Evolutionary conservation across 768 basidiomycete genomes (phyloP), one percentile per base, ranked within the genome.

Genomic region (Austroboletus eburneus): DNA sequence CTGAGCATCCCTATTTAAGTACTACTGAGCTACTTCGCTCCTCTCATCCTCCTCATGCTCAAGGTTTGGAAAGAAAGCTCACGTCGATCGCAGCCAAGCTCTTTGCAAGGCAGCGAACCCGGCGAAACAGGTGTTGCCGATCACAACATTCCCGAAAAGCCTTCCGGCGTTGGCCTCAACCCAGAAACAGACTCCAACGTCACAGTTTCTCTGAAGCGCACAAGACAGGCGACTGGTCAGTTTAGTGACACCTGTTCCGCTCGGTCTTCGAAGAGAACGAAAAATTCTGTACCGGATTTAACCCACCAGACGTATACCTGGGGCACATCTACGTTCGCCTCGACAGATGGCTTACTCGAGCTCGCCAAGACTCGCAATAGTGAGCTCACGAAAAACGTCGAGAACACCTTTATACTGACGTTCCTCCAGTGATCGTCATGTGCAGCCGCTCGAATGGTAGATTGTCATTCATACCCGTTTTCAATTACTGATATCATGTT

Each of bases 121-220:
- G 59, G 58, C 62, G 64, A 58, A 61, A 48, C 54, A 49, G 55
- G 57, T 52, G 52, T 53, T 50, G 54, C 55, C 46, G 25, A 51
- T n/a, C n/a, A n/a, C n/a, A n/a, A n/a, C 42, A 47, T 46, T 48
- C 51, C 45, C 41, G 49, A 54, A 55, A 42, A 43, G 30, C 39
- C 50, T 48, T 48, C 50, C 43, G 43, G 48, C 41, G 46, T 45
- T 44, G 5, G 12, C 30, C 46, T 42, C 24, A 30, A 33, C 39
- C 38, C 43, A 33, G 40, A 48, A 30, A 39, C 39, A 33, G 44
- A 37, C 61, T 18, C 55, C 47, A 49, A 39, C n/a, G n/a, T n/a
- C 41, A 21, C 16, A 16, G 20, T 20, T 3, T 34, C 48, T 29
- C 46, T 45, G 43, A 59, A 59, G 33, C 57, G 50, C 41, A 34